Conservation (phyloP, 345 rosid species). For the Rhodomyrtus tomentosa region DNA sequence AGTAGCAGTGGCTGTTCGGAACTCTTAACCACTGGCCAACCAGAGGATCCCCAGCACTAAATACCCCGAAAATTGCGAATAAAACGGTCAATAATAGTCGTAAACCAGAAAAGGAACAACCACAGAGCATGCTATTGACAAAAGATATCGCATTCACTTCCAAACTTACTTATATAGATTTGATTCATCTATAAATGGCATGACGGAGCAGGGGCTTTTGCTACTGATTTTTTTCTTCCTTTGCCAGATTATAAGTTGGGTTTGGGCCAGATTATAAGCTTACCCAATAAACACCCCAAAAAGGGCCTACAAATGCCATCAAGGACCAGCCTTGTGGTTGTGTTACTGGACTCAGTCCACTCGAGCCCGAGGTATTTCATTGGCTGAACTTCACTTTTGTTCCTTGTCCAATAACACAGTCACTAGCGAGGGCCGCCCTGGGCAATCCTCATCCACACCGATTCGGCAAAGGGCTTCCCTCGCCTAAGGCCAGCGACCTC, state of each 20-base stretch:
- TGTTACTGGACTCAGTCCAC: background rate
- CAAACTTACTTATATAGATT: background rate
- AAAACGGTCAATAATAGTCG: too few species aligned
- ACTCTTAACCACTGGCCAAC: too few species aligned
- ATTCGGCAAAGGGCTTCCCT: too few species aligned
- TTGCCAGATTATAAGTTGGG: background rate
- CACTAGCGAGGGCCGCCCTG: too few species aligned
- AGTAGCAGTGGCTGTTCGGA: accelerated
- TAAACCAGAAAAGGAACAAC: background rate
- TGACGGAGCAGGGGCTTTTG: background rate
- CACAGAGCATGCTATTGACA: background rate
- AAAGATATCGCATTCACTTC: background rate
- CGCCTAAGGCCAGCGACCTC: too few species aligned
- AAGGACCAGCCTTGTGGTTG: background rate
- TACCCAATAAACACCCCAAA: background rate
- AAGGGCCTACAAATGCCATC: background rate
- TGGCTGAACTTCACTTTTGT: background rate
- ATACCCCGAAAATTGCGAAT: background rate
- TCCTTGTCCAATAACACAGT: background rate
- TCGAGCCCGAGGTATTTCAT: background rate
- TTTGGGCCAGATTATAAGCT: background rate
- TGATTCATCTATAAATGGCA: background rate
- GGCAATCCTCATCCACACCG: too few species aligned
- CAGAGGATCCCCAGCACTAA: background rate
- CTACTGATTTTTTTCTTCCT: background rate